A percentile compares a stretch with the other conserved stretches of the same genome.
Conservation (phyloP, 2,329 filamentous ascomycete species). For the Fusarium pilosicola region DNA sequence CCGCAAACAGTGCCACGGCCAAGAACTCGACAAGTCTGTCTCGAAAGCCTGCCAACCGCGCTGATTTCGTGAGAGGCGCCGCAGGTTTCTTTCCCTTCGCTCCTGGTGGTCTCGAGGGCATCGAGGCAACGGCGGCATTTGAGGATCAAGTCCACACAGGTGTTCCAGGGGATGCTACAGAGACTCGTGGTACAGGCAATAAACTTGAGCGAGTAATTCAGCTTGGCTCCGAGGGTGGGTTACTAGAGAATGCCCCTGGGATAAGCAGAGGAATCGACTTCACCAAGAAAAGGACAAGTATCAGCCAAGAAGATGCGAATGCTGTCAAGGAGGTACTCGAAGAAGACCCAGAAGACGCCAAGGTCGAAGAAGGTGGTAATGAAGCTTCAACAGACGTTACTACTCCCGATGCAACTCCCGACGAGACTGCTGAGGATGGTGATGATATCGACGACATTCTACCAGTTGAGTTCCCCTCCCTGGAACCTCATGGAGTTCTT, state of each 20-base stretch:
- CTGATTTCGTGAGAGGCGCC: slow-evolving; percentile 91
- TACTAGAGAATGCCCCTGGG: slow-evolving; percentile 85
- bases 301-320: slow-evolving; percentile 70
- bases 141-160: slow-evolving; percentile 77
- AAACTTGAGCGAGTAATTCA: slow-evolving; percentile 88
- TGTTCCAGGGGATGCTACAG: slow-evolving; percentile 54
- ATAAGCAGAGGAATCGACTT: slow-evolving; percentile 82
- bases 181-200: slow-evolving; percentile 57
- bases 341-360: slow-evolving; percentile 58
- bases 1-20: slow-evolving; percentile 86
- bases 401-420: slow-evolving; percentile 44
- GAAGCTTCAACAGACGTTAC: slow-evolving; percentile 36
- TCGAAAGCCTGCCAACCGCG: slow-evolving; percentile 84
- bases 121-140: slow-evolving; percentile 84
- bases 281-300: slow-evolving; percentile 64
- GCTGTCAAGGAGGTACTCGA: slow-evolving; percentile 74
- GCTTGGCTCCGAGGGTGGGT: slow-evolving; percentile 77
- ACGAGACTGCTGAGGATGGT: slow-evolving; percentile 59
- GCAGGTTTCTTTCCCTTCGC: slow-evolving; percentile 96
- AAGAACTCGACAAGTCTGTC: slow-evolving; percentile 94
- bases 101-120: slow-evolving; percentile 86
- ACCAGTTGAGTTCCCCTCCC: slow-evolving; percentile 90
- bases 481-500: slow-evolving; percentile 85
- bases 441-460: slow-evolving; percentile 85
- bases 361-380: slow-evolving; percentile 42